phyloP scores from a whole-genome alignment of 129 eudicot genomes.

The Mikania micrantha region DNA sequence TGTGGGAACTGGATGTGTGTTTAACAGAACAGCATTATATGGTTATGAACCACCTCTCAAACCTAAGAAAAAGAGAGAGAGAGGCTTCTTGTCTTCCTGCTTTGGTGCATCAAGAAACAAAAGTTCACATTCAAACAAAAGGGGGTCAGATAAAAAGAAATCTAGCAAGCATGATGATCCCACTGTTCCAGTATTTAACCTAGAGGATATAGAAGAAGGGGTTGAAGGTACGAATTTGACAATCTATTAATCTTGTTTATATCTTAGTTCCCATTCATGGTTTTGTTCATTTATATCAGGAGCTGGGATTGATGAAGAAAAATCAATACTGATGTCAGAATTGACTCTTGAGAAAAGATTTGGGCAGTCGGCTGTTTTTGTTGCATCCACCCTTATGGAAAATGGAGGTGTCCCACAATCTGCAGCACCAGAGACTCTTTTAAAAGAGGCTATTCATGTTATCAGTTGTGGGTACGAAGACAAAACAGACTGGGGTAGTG shows the following conservation, averaged over 20 bases:
- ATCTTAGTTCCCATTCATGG: not conserved
- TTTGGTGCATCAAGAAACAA: constrained; percentile 30
- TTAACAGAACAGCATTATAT: constrained; percentile 39
- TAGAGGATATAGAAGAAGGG: constrained; percentile 40
- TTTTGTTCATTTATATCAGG: constrained; percentile 9
- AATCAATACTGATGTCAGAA: constrained; percentile 39
- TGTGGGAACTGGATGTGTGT: constrained; percentile 43
- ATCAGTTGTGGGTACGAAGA: constrained; percentile 99
- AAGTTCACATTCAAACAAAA: constrained; percentile 26
- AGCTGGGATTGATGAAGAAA: constrained; percentile 40
- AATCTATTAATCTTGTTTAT: not conserved
- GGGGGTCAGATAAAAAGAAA: constrained; percentile 29
- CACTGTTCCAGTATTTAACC: constrained; percentile 35
- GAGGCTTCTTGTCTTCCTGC: constrained; percentile 31
- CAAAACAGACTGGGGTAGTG: constrained; percentile 93
- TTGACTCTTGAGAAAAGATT: constrained; percentile 35
- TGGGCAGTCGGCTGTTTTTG: constrained; percentile 47
- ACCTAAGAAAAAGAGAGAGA: constrained; percentile 34
- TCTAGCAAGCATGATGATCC: constrained; percentile 35
- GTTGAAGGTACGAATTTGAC: constrained; percentile 29
- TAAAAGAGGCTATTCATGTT: constrained; percentile 98
- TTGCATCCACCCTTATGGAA: constrained; percentile 97
- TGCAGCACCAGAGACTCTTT: constrained; percentile 85
- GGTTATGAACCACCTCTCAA: constrained; percentile 44
- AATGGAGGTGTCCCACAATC: constrained; percentile 98